Conservation (phyloP, 805 yeast genomes). For the Wickerhamomyces bovis region DNA sequence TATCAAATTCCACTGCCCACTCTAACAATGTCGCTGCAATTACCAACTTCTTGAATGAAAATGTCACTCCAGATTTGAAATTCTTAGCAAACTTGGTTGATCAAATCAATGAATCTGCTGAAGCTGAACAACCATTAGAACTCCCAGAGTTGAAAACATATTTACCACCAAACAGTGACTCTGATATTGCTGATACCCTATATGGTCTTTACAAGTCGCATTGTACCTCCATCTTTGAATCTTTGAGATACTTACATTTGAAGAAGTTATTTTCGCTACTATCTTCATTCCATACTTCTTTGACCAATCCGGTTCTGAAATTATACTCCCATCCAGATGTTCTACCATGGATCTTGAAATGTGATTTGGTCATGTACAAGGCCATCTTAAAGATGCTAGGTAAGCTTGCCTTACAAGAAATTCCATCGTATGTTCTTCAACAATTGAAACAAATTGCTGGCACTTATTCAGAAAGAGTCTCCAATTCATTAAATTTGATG, state of each 20-base stretch:
- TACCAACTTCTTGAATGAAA: slow-evolving; percentile 13
- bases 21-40: slow-evolving; percentile 8
- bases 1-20: slow-evolving; percentile 2
- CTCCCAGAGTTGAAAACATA: slow-evolving; percentile 30
- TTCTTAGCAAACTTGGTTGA: slow-evolving; percentile 19
- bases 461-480: slow-evolving; percentile 40
- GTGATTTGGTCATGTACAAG: slow-evolving; percentile 59
- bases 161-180: slow-evolving; percentile 15
- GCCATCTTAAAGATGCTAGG: slow-evolving; percentile 53
- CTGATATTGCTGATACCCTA: slow-evolving; percentile 49
- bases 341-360: slow-evolving; percentile 57
- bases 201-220: slow-evolving; percentile 57
- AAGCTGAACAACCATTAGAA: slow-evolving; percentile 25
- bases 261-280: slow-evolving; percentile 52
- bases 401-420: slow-evolving; percentile 50
- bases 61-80: slow-evolving; percentile 11
- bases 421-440: slow-evolving; percentile 49
- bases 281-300: slow-evolving; percentile 44
- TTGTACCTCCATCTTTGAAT: slow-evolving; percentile 58
- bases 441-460: slow-evolving; percentile 50
- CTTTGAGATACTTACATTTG: slow-evolving; percentile 60
- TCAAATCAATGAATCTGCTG: slow-evolving; percentile 10
- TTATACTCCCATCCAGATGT: slow-evolving; percentile 45
- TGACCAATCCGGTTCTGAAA: slow-evolving; percentile 59
- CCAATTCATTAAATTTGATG: slow-evolving; percentile 35